phyloP scores from a whole-genome alignment of 495 filamentous ascomycete species.

The Podospora didyma region DNA sequence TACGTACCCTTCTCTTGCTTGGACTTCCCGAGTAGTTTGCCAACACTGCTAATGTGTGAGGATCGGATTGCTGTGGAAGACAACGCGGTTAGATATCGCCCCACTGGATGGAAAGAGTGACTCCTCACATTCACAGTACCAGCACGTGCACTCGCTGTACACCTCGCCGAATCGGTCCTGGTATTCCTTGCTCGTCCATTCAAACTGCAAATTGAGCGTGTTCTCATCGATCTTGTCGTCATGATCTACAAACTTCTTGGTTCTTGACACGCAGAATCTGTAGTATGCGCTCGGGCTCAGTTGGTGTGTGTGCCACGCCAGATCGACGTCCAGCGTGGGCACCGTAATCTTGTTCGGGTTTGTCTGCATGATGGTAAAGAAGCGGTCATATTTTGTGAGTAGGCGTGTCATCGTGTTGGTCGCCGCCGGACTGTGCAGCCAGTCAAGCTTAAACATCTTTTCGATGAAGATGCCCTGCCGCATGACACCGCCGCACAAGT shows the following conservation, averaged over 20 bases:
- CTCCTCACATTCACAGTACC: conserved; percentile 70
- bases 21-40: conserved; percentile 36
- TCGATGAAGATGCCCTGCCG: conserved; percentile 75
- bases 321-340: conserved; percentile 83
- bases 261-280: conserved; percentile 40
- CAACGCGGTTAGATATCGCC: neutral
- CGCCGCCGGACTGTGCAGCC: conserved; percentile 66
- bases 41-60: conserved; percentile 48
- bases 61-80: conserved; percentile 53
- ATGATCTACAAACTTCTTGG: conserved; percentile 66
- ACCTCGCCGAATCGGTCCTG: conserved; percentile 57
- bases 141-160: conserved; percentile 83
- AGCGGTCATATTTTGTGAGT: conserved; percentile 65
- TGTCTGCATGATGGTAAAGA: conserved; percentile 59
- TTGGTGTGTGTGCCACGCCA: conserved; percentile 75
- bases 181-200: conserved; percentile 71
- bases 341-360: conserved; percentile 57
- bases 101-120: neutral
- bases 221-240: conserved; percentile 77
- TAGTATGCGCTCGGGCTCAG: conserved; percentile 64
- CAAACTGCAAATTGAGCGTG: conserved; percentile 59
- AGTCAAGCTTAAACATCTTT: conserved; percentile 78
- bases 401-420: conserved; percentile 62
- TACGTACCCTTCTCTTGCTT: conserved; percentile 41
- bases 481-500: conserved; percentile 74